Evolutionary conservation across 148 eudicot genomes (phyloP).

Genomic region (Pharnaceum exiguum): DNA sequence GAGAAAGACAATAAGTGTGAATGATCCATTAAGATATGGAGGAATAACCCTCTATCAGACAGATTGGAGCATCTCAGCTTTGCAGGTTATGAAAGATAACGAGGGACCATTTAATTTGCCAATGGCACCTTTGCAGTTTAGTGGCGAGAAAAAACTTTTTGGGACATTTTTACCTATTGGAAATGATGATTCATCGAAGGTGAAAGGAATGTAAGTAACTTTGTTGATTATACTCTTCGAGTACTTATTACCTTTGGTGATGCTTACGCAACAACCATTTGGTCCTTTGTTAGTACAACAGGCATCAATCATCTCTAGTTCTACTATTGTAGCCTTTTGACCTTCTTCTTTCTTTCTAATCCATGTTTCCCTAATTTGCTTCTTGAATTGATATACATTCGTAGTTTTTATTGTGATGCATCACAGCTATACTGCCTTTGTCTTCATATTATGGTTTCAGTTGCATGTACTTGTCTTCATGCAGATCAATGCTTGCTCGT

Average conservation of each 20-base stretch:
- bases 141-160: slow-evolving; percentile 89
- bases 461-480: background rate
- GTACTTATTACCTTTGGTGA: background rate
- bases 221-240: background rate
- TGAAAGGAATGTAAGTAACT: slow-evolving; percentile 87
- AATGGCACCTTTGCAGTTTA: slow-evolving; percentile 73
- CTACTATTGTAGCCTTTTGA: background rate
- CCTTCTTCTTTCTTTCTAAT: background rate
- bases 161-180: slow-evolving; percentile 88
- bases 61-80: slow-evolving; percentile 91
- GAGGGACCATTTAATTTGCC: slow-evolving; percentile 99
- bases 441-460: background rate
- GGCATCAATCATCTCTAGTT: background rate
- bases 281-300: background rate
- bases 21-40: slow-evolving; percentile 89
- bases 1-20: slow-evolving; percentile 92
- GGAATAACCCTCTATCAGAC: slow-evolving; percentile 96
- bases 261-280: background rate
- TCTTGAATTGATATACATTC: no score
- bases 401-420: no score
- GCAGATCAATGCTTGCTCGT: slow-evolving; percentile 97
- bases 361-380: background rate
- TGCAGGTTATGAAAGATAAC: slow-evolving; percentile 73
- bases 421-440: slow-evolving; percentile 1
- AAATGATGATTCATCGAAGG: slow-evolving; percentile 50